These are phyloP conservation scores for Atalantia buxifolia DNA, from an alignment of 345 rosid species.

Conservation along the genomic window DNA sequence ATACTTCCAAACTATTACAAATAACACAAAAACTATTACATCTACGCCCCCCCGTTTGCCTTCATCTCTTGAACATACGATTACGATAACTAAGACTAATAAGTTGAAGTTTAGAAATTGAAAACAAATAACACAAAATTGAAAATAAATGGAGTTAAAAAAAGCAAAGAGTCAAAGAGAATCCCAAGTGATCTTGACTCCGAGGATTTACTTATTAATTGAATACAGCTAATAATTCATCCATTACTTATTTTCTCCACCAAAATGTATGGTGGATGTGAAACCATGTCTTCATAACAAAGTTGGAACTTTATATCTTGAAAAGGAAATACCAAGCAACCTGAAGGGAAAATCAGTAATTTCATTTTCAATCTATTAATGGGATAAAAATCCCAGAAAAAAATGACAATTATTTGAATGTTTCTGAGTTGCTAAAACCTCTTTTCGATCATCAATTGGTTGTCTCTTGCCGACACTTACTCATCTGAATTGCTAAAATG, in stretches of 20 bases:
- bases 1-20: too few species aligned
- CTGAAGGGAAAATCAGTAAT: not conserved
- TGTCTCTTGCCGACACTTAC: not conserved
- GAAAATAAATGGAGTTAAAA: too few species aligned
- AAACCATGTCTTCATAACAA: not conserved
- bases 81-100: too few species aligned
- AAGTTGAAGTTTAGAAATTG: too few species aligned
- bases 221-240: too few species aligned
- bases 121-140: too few species aligned
- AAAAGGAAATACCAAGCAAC: not conserved
- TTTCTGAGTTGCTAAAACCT: not conserved
- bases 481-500: not conserved
- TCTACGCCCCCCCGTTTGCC: too few species aligned
- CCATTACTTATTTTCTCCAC: not conserved
- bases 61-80: too few species aligned
- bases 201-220: too few species aligned
- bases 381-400: not conserved
- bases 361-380: not conserved
- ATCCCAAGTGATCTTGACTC: too few species aligned
- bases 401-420: constrained; percentile 7
- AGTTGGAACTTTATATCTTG: not conserved
- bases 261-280: not conserved
- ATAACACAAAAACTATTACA: too few species aligned
- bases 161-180: too few species aligned
- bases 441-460: not conserved